Conservation (phyloP, 1,139 yeast genomes). For the Debaryomyces subglobosus region DNA sequence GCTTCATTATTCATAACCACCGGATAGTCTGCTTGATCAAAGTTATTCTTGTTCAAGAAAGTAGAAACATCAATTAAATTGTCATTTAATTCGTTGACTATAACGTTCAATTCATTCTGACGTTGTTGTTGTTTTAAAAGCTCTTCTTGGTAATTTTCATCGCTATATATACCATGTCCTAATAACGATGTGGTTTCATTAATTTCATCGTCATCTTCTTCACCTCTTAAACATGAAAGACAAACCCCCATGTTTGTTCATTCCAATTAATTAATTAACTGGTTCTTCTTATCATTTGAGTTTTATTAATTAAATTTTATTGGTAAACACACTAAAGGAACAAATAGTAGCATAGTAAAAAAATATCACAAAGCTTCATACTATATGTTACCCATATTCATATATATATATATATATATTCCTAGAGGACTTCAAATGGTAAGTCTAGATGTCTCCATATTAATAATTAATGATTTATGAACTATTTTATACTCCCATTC, state of each 20-base stretch:
- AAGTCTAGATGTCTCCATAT: no score
- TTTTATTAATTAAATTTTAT: neutral
- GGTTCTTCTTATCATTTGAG: slow-evolving; percentile 3
- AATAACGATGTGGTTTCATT: slow-evolving; percentile 44
- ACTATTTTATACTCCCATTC: no score
- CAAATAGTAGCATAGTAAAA: neutral
- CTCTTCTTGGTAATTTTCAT: slow-evolving; percentile 43
- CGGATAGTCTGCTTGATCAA: slow-evolving; percentile 17
- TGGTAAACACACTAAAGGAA: neutral
- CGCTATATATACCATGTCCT: slow-evolving; percentile 31
- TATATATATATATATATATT: no score
- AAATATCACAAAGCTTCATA: neutral
- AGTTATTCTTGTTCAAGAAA: slow-evolving; percentile 30
- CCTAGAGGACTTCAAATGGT: no score
- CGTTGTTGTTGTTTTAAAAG: slow-evolving; percentile 44
- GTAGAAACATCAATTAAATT: slow-evolving; percentile 49
- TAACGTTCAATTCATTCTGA: slow-evolving; percentile 44
- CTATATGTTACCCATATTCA: no score
- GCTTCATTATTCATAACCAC: slow-evolving; percentile 22
- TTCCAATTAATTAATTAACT: neutral
- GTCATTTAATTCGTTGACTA: slow-evolving; percentile 48
- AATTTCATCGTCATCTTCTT: slow-evolving; percentile 34
- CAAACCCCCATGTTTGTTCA: slow-evolving; percentile 45
- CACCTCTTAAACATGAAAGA: slow-evolving; percentile 48
- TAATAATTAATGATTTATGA: no score